Percentiles rank a stretch among this genome's conserved stretches.
Conservation (phyloP, 78 protist genomes). For the Salpingoeca rosetta region DNA sequence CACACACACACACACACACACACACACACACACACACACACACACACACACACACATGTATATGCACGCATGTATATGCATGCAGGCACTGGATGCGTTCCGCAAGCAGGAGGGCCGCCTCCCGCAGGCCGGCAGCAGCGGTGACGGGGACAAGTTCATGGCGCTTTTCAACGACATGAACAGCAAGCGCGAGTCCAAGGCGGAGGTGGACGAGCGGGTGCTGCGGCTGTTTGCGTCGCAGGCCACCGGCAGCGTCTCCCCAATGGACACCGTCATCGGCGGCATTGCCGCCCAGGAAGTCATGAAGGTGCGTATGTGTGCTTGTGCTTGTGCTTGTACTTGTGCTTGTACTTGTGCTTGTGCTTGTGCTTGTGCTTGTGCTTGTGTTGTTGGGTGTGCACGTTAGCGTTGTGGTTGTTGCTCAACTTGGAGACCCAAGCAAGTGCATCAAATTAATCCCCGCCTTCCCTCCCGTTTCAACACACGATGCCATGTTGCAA, state of each 20-base stretch:
- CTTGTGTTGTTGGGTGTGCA: too few species aligned
- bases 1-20: too few species aligned
- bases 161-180: slow-evolving; percentile 9
- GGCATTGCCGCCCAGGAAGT: slow-evolving; percentile 87
- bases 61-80: too few species aligned
- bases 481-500: too few species aligned
- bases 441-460: too few species aligned
- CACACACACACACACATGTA: too few species aligned
- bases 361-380: slow-evolving; percentile 35
- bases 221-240: slow-evolving; percentile 30
- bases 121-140: slow-evolving; percentile 46
- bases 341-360: not conserved
- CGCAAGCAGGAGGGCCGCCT: slow-evolving; percentile 21
- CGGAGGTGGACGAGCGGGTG: slow-evolving; percentile 44
- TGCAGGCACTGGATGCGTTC: slow-evolving; percentile 38
- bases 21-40: too few species aligned
- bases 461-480: too few species aligned
- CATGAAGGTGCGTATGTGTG: slow-evolving; percentile 57
- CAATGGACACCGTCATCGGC: slow-evolving; percentile 74
- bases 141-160: slow-evolving; percentile 28
- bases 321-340: too few species aligned
- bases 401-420: too few species aligned
- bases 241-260: slow-evolving; percentile 54
- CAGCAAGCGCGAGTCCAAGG: not conserved
- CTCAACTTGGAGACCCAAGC: too few species aligned